Base-by-base conservation (phyloP, 2,329 filamentous ascomycete genomes). In the Aspergillus luchuensis region DNA sequence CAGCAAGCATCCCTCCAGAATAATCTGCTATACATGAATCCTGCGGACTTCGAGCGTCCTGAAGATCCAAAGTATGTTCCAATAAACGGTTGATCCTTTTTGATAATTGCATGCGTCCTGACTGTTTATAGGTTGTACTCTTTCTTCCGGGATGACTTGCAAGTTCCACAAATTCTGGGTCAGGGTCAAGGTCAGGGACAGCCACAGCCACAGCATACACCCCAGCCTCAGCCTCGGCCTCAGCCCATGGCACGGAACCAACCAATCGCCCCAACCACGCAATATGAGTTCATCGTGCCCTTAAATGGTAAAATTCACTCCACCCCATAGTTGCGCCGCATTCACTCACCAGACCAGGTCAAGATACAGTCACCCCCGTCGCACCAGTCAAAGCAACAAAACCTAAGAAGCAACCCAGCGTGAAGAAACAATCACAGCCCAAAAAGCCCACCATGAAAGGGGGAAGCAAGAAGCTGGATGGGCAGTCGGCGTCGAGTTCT, bases 401-500 rank as follows among this genome's bases (percentile, higher is more conserved):
- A 19, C 63, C 61, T 41, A 67, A 65, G 39, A 67, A 69, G 17
- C 68, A 66, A 51, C n/a, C 65, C 11, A 64, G 60, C 7, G 53
- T 59, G 11, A 69, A 68, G 38, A 74, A 71, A 50, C 59, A 62
- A 39, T 52, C 62, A 19, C 54, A 59, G 23, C 33, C 67, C 4
- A 73, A 65, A 50, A 74, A 72, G 54, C 30, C 57, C 1, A 47
- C 64, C 17, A 62, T 56, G 33, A 73, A 74, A 62, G 21, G 50
- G 10, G 48, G 57, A 13, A 47, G 53, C 19, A 76, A 74, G 57
- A 74, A 67, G 53, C 28, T 52, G 3, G 60, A 61, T 48, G 64
- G 62, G 8, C 68, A 62, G 36, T 77, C 79, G 45, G 78, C 78
- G 23, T 81, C 77, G 10, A 78, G 74, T 53, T 82, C 82, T 3